These are phyloP conservation scores for Aspergillus versicolor DNA, from an alignment of 2,329 filamentous ascomycete genomes.

Conservation along the genomic window DNA sequence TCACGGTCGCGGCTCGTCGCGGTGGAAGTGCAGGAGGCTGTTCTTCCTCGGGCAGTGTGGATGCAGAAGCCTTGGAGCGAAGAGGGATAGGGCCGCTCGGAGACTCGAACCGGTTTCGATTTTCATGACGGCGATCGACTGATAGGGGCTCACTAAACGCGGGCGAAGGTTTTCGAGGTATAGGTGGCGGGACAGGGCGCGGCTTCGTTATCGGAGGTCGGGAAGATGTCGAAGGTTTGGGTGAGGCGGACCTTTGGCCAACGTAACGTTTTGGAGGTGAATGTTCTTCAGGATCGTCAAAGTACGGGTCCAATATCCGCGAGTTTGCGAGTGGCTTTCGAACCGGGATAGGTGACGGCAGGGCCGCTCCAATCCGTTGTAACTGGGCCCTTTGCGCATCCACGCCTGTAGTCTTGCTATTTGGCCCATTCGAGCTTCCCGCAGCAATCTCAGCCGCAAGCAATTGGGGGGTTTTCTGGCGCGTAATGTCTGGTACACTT, in stretches of 20 bases:
- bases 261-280: conserved; percentile 2
- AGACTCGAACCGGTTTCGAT: background rate
- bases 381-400: conserved; percentile 6
- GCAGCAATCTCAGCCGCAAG: conserved; percentile 38
- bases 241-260: conserved; percentile 13
- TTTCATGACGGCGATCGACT: background rate
- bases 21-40: conserved; percentile 28
- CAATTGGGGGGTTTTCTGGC: conserved; percentile 26
- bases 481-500: conserved; percentile 13
- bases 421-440: conserved; percentile 26
- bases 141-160: conserved; percentile 2
- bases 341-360: conserved; percentile 27
- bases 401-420: conserved; percentile 12
- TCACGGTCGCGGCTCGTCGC: conserved; percentile 15
- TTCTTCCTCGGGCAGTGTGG: conserved; percentile 21
- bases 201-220: conserved; percentile 13
- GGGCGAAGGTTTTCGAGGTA: conserved; percentile 14
- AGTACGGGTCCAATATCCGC: conserved; percentile 2
- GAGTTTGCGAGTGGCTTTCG: conserved; percentile 15
- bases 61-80: conserved; percentile 12
- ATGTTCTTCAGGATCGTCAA: conserved; percentile 4
- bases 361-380: conserved; percentile 14
- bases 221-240: conserved; percentile 7
- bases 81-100: conserved; percentile 18
- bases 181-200: conserved; percentile 19